These are phyloP conservation scores for Triangularia setosa DNA, from an alignment of 2,329 filamentous ascomycete genomes.

Conservation along the genomic window DNA sequence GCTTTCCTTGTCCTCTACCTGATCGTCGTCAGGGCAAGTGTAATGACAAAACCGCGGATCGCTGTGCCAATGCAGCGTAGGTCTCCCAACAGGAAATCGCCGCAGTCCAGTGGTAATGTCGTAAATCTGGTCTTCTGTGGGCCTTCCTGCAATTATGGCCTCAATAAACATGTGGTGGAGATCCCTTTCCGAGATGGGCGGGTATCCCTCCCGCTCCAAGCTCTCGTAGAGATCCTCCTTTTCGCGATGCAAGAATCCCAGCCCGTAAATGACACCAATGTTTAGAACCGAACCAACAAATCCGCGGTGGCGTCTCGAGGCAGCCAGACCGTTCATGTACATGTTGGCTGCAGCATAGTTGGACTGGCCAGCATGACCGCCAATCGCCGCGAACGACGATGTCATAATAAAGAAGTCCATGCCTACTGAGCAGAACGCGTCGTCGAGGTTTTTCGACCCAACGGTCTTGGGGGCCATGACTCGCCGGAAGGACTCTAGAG, in stretches of 20 bases:
- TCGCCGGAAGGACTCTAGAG: constrained; percentile 33
- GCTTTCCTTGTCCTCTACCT: not conserved
- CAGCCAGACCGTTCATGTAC: constrained; percentile 44
- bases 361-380: constrained; percentile 41
- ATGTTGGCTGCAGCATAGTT: constrained; percentile 46
- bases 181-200: constrained; percentile 47
- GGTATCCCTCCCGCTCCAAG: constrained; percentile 42
- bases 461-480: constrained; percentile 40
- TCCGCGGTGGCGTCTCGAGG: constrained; percentile 33
- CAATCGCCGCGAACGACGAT: constrained; percentile 42
- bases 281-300: constrained; percentile 39
- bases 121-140: constrained; percentile 24
- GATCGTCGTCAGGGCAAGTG: constrained; percentile 24
- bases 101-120: constrained; percentile 40
- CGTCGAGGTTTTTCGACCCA: constrained; percentile 39
- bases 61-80: constrained; percentile 39
- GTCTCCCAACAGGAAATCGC: constrained; percentile 33
- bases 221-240: constrained; percentile 37
- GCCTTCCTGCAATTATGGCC: constrained; percentile 42
- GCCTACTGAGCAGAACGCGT: constrained; percentile 30
- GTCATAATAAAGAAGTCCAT: constrained; percentile 47
- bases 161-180: constrained; percentile 51
- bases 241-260: constrained; percentile 42
- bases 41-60: constrained; percentile 44
- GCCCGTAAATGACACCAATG: constrained; percentile 44